Base-by-base conservation (phyloP, 495 filamentous ascomycete species). In the Neurospora sp. region DNA sequence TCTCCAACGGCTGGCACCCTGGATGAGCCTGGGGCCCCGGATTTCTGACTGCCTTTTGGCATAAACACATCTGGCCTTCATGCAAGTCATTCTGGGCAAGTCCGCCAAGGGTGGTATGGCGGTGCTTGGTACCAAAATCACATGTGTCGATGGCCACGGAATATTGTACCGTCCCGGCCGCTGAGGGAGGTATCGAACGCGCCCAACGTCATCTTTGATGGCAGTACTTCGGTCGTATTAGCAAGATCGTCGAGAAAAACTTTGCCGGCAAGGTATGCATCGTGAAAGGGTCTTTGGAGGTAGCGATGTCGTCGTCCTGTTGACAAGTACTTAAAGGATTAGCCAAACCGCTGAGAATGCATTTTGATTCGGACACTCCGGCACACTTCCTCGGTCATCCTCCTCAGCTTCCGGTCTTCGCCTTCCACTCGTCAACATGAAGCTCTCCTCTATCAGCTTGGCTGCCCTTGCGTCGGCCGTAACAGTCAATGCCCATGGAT, bases 401-500 rank as follows among this genome's bases (percentile, higher is more conserved):
- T 70, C 11, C 71, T n/a, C 0, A 23, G 20, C 31, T 20, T 18
- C 18, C n/a, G 40, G 16, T 39, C 72, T 39, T 38, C 11, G 20
- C 27, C 23, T 39, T 40, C 5, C 5, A 40, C 66, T 27, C 1
- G 38, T 39, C 44, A 77, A 8, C 0, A 80, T 80, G 77, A 77
- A 78, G 75, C 16, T 75, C 14, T 59, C 71, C 4, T 20, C 72
- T 12, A 54, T n/a, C n/a, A n/a, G n/a, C 37, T 69, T 73, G 20
- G 40, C 62, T n/a, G 5, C 71, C 40, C 46, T 79, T n/a, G 70
- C 75, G 12, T 40, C 72, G 38, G 77, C 75, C 10, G 70, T 69
- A 8, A 8, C 73, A 11, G 78, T 80, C 42, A 48, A 76, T n/a
- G 82, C 81, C n/a, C 86, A 88, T 73, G 86, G 86, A 10, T 88